phyloP scores from a whole-genome alignment of 202 grass and related monocot genomes.

The Schoenoplectus triqueter region DNA sequence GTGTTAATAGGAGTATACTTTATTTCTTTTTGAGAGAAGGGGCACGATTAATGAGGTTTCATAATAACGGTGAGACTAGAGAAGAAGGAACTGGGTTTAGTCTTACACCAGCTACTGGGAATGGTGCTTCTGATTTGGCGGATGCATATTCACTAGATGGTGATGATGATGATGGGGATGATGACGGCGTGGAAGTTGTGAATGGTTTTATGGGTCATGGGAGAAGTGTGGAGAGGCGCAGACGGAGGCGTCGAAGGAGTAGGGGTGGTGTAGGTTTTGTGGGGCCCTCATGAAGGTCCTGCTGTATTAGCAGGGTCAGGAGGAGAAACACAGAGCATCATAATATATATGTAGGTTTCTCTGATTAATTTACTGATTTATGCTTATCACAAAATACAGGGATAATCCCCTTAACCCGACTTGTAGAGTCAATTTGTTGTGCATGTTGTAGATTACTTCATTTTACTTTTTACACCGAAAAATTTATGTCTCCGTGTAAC shows the following conservation, averaged over 20 bases:
- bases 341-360: constrained; percentile 41
- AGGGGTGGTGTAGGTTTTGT: constrained; percentile 51
- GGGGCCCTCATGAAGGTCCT: constrained; percentile 27
- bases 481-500: constrained; percentile 23
- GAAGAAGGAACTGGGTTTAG: constrained; percentile 32
- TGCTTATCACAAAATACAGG: constrained; percentile 34
- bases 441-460: constrained; percentile 44
- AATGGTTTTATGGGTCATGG: constrained; percentile 38
- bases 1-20: constrained; percentile 50
- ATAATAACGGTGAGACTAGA: constrained; percentile 30
- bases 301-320: constrained; percentile 11
- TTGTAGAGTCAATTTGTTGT: constrained; percentile 39
- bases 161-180: constrained; percentile 49
- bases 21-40: constrained; percentile 56
- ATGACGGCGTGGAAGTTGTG: constrained; percentile 36
- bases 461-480: constrained; percentile 21
- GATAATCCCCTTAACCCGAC: constrained; percentile 17
- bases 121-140: neutral
- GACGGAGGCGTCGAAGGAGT: constrained; percentile 64
- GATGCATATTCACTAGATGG: constrained; percentile 52
- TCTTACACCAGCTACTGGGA: constrained; percentile 26
- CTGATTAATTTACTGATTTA: constrained; percentile 41
- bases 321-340: constrained; percentile 43
- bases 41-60: constrained; percentile 44
- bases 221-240: constrained; percentile 49